A percentile compares a stretch with the other conserved stretches of the same genome.
phyloP scores from a whole-genome alignment of 306 rosid genomes.

The Cicer chorassanicum region DNA sequence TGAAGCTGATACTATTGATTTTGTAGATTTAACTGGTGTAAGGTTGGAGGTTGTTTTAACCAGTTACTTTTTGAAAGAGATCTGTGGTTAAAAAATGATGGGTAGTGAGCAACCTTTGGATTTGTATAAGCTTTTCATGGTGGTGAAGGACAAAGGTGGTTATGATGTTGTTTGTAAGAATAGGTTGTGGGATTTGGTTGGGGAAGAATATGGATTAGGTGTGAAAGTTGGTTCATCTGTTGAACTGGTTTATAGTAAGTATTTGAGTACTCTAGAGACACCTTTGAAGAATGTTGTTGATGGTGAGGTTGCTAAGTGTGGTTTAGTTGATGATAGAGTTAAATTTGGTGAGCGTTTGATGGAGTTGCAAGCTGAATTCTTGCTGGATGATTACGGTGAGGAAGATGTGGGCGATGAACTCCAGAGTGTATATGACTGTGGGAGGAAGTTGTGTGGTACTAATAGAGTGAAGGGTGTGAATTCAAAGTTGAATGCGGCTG shows the following conservation, averaged over 20 bases:
- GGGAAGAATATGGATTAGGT: constrained; percentile 49
- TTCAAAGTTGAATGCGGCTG: not conserved
- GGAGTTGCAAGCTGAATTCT: constrained; percentile 54
- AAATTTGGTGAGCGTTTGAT: constrained; percentile 51
- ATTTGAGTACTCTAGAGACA: constrained; percentile 62
- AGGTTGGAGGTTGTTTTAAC: constrained; percentile 54
- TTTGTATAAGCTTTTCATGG: constrained; percentile 74
- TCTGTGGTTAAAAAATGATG: constrained; percentile 43
- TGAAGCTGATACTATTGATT: constrained; percentile 29
- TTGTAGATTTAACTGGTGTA: constrained; percentile 10
- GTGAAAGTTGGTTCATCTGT: constrained; percentile 46
- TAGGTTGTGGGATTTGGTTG: constrained; percentile 51
- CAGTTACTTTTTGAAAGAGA: constrained; percentile 45
- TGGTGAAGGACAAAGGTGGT: constrained; percentile 81
- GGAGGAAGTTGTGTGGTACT: constrained; percentile 40
- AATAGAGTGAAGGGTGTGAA: constrained; percentile 44
- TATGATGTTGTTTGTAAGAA: constrained; percentile 51
- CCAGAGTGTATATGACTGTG: constrained; percentile 30
- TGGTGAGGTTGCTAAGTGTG: constrained; percentile 52
- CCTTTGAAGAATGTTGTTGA: constrained; percentile 55
- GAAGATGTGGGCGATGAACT: constrained; percentile 41
- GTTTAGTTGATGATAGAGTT: constrained; percentile 51
- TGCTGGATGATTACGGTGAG: constrained; percentile 38
- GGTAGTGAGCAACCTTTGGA: constrained; percentile 60
- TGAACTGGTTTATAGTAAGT: constrained; percentile 65